phyloP scores from a whole-genome alignment of 73 alveolate species.

The Paramecium primaurelia region DNA sequence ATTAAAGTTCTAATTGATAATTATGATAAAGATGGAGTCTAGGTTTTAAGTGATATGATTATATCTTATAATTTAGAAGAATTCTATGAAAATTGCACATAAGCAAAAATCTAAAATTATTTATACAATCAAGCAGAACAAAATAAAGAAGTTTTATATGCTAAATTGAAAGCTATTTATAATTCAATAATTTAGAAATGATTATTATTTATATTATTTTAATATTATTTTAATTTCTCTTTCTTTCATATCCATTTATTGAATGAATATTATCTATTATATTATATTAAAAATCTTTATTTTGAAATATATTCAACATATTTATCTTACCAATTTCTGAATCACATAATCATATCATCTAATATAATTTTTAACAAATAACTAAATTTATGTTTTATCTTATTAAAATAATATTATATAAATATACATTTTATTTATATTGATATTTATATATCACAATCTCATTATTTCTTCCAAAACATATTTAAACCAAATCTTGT shows the following conservation, averaged over 20 bases:
- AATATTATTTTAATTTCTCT: not conserved
- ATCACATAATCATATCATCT: conserved; percentile 72
- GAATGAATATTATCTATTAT: too few species aligned
- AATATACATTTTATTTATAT: not conserved
- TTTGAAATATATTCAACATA: conserved; percentile 51
- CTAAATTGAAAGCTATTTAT: not conserved
- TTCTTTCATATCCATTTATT: not conserved
- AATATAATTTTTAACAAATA: conserved; percentile 68
- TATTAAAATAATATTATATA: not conserved
- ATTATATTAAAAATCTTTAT: not conserved
- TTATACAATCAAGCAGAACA: not conserved
- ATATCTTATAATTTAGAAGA: not conserved
- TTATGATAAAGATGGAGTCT: not conserved
- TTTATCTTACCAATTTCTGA: conserved; percentile 83
- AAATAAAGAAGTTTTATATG: not conserved
- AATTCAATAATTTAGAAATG: not conserved
- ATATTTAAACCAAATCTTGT: not conserved
- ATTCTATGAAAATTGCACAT: not conserved
- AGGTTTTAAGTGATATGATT: not conserved
- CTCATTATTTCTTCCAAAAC: not conserved
- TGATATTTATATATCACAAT: not conserved
- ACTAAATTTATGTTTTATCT: not conserved
- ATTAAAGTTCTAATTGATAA: not conserved
- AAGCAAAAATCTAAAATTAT: not conserved
- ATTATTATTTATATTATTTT: not conserved